Conservation (phyloP, 495 filamentous ascomycete genomes). For the Aspergillus homomorphus region DNA sequence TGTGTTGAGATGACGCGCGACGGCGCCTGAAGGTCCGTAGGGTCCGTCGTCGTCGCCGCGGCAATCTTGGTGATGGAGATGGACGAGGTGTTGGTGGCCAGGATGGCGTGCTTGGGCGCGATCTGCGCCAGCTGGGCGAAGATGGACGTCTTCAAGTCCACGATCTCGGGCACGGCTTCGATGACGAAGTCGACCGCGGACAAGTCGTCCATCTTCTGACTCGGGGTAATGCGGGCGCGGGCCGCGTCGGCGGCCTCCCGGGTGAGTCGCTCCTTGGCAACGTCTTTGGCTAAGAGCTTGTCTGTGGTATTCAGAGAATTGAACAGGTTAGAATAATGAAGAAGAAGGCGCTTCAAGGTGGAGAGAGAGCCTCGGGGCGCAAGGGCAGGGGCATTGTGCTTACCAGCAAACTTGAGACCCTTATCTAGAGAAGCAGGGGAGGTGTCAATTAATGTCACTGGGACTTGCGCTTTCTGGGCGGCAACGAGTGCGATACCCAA, state of each 20-base stretch:
- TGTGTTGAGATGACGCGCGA: slow-evolving; percentile 93
- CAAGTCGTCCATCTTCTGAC: slow-evolving; percentile 73
- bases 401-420: slow-evolving; percentile 86
- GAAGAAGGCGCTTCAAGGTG: no score
- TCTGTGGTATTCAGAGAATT: slow-evolving; percentile 50
- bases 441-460: slow-evolving; percentile 83
- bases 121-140: slow-evolving; percentile 82
- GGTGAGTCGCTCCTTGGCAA: slow-evolving; percentile 77
- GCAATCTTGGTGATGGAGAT: slow-evolving; percentile 97
- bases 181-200: slow-evolving; percentile 93
- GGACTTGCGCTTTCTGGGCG: slow-evolving; percentile 76
- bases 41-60: slow-evolving; percentile 71
- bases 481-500: slow-evolving; percentile 95
- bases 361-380: no score
- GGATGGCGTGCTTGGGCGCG: slow-evolving; percentile 80
- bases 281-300: slow-evolving; percentile 88
- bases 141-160: slow-evolving; percentile 79
- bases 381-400: neutral
- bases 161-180: slow-evolving; percentile 94
- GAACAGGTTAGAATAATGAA: neutral
- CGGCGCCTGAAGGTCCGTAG: slow-evolving; percentile 73
- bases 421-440: slow-evolving; percentile 87
- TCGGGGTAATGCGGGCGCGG: slow-evolving; percentile 63
- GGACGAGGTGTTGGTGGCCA: slow-evolving; percentile 96
- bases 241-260: slow-evolving; percentile 70